Percentiles rank a stretch among this genome's conserved stretches.
phyloP scores from a whole-genome alignment of 2,329 filamentous ascomycete genomes.

The Ramularia endophylla region DNA sequence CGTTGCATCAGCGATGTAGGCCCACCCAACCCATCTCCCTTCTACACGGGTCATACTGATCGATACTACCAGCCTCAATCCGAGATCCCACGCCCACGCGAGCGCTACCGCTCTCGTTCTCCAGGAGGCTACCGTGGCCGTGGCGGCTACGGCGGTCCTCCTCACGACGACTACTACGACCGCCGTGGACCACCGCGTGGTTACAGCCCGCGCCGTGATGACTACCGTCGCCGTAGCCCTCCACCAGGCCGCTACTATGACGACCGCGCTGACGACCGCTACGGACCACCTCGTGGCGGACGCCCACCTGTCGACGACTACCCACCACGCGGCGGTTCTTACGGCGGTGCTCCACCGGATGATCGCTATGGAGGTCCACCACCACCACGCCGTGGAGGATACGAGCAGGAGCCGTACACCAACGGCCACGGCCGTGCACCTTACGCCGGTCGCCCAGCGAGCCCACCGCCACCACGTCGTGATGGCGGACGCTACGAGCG shows the following conservation, averaged over 20 bases:
- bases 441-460: constrained; percentile 41
- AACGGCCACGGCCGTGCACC: constrained; percentile 50
- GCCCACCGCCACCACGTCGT: constrained; percentile 40
- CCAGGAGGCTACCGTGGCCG: constrained; percentile 59
- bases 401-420: constrained; percentile 55
- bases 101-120: constrained; percentile 71
- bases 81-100: constrained; percentile 51
- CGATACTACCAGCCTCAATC: constrained; percentile 60
- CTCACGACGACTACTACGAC: constrained; percentile 70
- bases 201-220: constrained; percentile 76
- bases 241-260: constrained; percentile 75
- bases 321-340: constrained; percentile 51
- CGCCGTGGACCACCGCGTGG: constrained; percentile 74
- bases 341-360: constrained; percentile 55
- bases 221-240: constrained; percentile 82
- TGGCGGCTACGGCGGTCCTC: constrained; percentile 50
- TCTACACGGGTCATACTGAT: constrained; percentile 10
- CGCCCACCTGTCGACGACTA: constrained; percentile 71
- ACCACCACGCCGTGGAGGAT: constrained; percentile 49
- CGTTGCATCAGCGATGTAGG: constrained; percentile 80
- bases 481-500: constrained; percentile 28
- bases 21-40: constrained; percentile 9
- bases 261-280: constrained; percentile 64
- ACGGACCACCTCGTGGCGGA: constrained; percentile 58
- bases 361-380: constrained; percentile 62